Conservation (phyloP, 73 alveolate species). For the Paramecium biaurelia region DNA sequence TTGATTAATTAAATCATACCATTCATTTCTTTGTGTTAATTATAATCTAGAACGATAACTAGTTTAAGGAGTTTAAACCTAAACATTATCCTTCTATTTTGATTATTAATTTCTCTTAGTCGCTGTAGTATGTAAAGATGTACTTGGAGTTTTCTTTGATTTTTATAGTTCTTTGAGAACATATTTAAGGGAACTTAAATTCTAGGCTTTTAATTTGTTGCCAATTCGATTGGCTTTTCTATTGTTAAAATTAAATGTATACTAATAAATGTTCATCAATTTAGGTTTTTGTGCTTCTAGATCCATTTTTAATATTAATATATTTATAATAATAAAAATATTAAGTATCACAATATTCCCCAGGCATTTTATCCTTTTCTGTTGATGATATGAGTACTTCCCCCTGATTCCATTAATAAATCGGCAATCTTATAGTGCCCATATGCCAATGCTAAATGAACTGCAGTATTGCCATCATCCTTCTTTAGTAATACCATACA, state of each 20-base stretch:
- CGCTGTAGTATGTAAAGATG: constrained; percentile 35
- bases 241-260: not conserved
- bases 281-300: not conserved
- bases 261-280: not conserved
- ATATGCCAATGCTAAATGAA: constrained; percentile 61
- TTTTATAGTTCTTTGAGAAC: not conserved
- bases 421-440: constrained; percentile 59
- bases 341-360: not conserved
- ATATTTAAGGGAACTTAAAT: not conserved
- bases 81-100: not conserved
- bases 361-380: constrained; percentile 30
- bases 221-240: not conserved
- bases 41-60: constrained; percentile 11
- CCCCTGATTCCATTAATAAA: constrained; percentile 46
- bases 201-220: not conserved
- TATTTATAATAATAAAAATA: not conserved
- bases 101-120: not conserved
- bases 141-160: constrained; percentile 19
- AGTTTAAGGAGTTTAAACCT: not conserved
- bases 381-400: not conserved
- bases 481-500: constrained; percentile 32
- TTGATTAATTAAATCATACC: not conserved
- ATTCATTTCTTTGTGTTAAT: not conserved
- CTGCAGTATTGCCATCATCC: constrained; percentile 67
- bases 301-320: constrained; percentile 17